Evolutionary conservation across 2,329 filamentous ascomycete species (phyloP), one percentile per base, ranked within the genome.

Genomic region (Sordariomycetes sp.): DNA sequence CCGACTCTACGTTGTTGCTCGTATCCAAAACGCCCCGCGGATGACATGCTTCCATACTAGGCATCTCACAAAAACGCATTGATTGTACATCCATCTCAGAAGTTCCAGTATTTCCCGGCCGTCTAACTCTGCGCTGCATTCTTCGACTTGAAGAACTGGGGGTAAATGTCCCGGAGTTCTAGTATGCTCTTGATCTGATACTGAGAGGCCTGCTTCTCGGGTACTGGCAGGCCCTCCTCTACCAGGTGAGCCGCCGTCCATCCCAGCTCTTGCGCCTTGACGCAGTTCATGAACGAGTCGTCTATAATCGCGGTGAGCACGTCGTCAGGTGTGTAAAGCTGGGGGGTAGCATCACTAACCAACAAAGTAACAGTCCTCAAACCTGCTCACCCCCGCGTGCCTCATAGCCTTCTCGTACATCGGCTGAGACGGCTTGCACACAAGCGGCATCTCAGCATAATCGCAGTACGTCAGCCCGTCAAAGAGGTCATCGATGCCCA

Each of bases 391-490:
- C 0, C 85, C 87, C 0, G 92, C 90, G 64, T 97, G 87, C 53
- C 70, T 75, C 87, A 97, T 96, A 6, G 89, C 94, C 72, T 94
- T 96, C 42, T 80, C 80, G 67, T 84, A 99, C 86, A 95, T 94
- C 55, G 84, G 82, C 56, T 77, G 76, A 58, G 87, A 80, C 2
- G 94, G 94, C 69, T 99, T 99, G 75, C 94, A 96, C 53, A 95
- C 72, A 60, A 99, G 77, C 6, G 82, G 86, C 50, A 81, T 74
- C 17, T 79, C 72, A 12, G 75, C 78, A 70, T 99, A 99, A 70
- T 99, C 89, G 67, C 95, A 99, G 69, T 84, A 99, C 0, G 94
- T 99, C 60, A 97, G 82, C 8, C 94, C 94, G 61, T 97, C 92
- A 66, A 99, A 99, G 28, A 92, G 73, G 67, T 96, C 89, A 1